These are phyloP conservation scores for Rhizopus stolonifer DNA, from an alignment of 371 early-diverging fungal species.

Conservation along the genomic window DNA sequence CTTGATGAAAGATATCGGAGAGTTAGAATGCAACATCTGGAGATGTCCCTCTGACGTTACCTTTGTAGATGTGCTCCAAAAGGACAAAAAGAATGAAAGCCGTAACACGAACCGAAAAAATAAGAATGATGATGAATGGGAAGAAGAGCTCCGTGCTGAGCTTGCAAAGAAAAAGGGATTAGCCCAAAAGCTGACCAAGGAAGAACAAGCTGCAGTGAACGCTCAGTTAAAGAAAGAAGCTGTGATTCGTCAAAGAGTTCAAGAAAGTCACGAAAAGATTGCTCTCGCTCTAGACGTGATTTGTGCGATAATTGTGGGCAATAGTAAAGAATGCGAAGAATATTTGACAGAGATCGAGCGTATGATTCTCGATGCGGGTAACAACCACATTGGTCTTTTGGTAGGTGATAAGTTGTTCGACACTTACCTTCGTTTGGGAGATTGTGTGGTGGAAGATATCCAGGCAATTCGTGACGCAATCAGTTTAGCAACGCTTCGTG, in stretches of 20 bases:
- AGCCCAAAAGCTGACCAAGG: slow-evolving; percentile 69
- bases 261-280: slow-evolving; percentile 49
- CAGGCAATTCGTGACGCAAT: slow-evolving; percentile 51
- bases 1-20: slow-evolving; percentile 49
- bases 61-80: slow-evolving; percentile 62
- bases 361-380: slow-evolving; percentile 51
- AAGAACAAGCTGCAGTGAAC: slow-evolving; percentile 78
- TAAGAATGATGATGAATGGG: slow-evolving; percentile 80
- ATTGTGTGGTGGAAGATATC: slow-evolving; percentile 50
- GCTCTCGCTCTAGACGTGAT: slow-evolving; percentile 65
- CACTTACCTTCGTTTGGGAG: slow-evolving; percentile 56
- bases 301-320: slow-evolving; percentile 65
- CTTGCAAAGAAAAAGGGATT: slow-evolving; percentile 70
- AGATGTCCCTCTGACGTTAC: slow-evolving; percentile 66
- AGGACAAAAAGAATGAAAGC: slow-evolving; percentile 48
- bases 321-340: slow-evolving; percentile 42
- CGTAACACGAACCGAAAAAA: slow-evolving; percentile 53
- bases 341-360: slow-evolving; percentile 49
- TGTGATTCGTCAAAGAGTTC: slow-evolving; percentile 68
- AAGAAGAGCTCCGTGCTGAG: slow-evolving; percentile 78
- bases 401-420: slow-evolving; percentile 59
- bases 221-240: slow-evolving; percentile 77
- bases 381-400: slow-evolving; percentile 55
- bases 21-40: slow-evolving; percentile 65
- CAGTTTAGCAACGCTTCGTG: slow-evolving; percentile 71